Base-by-base conservation (phyloP, 306 rosid genomes). In the Benincasa hispida region DNA sequence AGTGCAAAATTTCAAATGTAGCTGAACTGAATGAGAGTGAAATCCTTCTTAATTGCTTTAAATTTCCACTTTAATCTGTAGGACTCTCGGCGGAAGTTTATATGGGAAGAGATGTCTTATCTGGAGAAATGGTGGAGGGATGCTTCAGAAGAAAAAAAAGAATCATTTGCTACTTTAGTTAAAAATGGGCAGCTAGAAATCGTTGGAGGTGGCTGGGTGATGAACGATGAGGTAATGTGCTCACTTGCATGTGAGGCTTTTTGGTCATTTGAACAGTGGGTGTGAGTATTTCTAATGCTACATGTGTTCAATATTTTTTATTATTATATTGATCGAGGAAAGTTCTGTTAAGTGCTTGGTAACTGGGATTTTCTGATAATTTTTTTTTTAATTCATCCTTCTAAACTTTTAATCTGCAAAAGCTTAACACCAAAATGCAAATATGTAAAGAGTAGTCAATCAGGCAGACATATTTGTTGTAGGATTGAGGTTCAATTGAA, bases 141-240 rank as follows among this genome's bases (percentile, higher is more conserved):
- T 79, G 72, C 99, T 67, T 34, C 99, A 8, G 88, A 86, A 14
- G 82, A 10, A n/a, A 87, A 62, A 83, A 90, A 85, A 82, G 92
- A 92, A 42, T 79, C 89, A 12, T 92, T 94, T 74, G 77, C 66
- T 69, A 79, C 80, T 61, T 85, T 94, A 81, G 96, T 94, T 35
- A 90, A 85, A 74, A 88, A 77, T 81, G 99, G 99, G 79, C 99
- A 92, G 92, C 79, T 94, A 4, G 99, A 94, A 86, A 92, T 94
- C 81, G 99, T 94, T 80, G 99, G 99, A 84, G 99, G 99, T 47
- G 99, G 99, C 84, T 94, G 99, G 99, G 99, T 94, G 75, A 94
- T 94, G 99, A 94, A 94, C 76, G 99, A 94, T 69, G 99, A 94
- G 99, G 99, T 94, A 87, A 14, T 86, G 45, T 57, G 32, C 79